A percentile compares a stretch with the other conserved stretches of the same genome.
Evolutionary conservation across 179 eudicot species (phyloP).

Genomic region (Silene vulgaris): DNA sequence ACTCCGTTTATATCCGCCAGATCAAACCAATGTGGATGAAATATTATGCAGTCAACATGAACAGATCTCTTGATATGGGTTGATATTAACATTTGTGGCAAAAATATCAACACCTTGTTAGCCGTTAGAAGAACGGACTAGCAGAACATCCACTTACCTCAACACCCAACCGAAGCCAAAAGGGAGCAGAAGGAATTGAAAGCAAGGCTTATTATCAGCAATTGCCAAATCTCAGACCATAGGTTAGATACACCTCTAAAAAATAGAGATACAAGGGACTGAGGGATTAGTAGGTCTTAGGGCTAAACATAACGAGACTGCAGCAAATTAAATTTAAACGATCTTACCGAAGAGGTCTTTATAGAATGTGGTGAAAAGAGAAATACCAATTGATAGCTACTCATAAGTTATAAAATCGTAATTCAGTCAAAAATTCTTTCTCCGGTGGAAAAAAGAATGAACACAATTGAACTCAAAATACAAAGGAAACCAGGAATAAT

Average conservation of each 20-base stretch:
- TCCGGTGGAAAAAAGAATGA: conserved; percentile 67
- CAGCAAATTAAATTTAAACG: conserved; percentile 8
- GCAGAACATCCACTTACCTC: conserved; percentile 12
- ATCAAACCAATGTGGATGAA: conserved; percentile 4
- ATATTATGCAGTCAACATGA: not conserved
- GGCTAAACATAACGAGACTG: not conserved
- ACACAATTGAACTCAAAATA: conserved; percentile 64
- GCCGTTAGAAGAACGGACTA: not conserved
- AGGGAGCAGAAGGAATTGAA: not conserved
- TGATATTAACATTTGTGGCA: not conserved
- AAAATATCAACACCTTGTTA: not conserved
- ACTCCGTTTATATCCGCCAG: not conserved
- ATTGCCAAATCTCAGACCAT: not conserved
- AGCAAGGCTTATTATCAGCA: not conserved
- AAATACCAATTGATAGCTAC: conserved; percentile 4
- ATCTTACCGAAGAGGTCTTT: conserved; percentile 1
- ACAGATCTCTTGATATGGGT: not conserved
- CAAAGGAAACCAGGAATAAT: conserved; percentile 78
- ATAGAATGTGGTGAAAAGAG: conserved; percentile 11
- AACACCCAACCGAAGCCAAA: conserved; percentile 5
- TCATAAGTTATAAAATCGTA: conserved; percentile 15
- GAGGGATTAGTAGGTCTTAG: not conserved
- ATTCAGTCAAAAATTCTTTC: conserved; percentile 83
- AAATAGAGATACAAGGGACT: conserved; percentile 3
- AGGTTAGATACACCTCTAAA: not conserved